These are phyloP conservation scores for Cyberlindnera nakhonratchasimensis DNA, from an alignment of 805 yeast genomes.

Conservation along the genomic window DNA sequence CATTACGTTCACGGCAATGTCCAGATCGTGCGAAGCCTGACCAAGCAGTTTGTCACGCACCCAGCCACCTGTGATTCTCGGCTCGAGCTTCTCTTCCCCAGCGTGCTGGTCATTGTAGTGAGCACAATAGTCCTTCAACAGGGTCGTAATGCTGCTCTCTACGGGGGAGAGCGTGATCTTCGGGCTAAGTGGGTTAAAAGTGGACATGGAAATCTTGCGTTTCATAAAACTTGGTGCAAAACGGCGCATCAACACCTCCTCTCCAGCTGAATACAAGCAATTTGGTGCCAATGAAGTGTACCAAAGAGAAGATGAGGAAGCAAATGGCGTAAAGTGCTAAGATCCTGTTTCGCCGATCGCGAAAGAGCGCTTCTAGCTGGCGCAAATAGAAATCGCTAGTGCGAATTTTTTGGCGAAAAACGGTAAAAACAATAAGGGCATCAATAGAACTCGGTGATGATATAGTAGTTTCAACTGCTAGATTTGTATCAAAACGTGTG, in stretches of 20 bases:
- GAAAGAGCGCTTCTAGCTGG: no score
- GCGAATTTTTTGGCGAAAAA: neutral
- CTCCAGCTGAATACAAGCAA: no score
- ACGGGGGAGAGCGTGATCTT: slow-evolving; percentile 36
- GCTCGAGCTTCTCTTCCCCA: slow-evolving; percentile 35
- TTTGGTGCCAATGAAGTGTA: no score
- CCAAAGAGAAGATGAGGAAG: no score
- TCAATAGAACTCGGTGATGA: no score
- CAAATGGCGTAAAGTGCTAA: neutral
- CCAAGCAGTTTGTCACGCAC: slow-evolving; percentile 92
- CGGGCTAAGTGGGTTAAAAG: slow-evolving; percentile 14
- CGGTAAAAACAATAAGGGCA: neutral
- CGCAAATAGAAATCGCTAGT: no score
- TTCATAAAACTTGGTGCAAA: slow-evolving; percentile 7
- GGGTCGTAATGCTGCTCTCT: slow-evolving; percentile 38
- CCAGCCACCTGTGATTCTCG: slow-evolving; percentile 97
- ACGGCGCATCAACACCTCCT: slow-evolving; percentile 2
- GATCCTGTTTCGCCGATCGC: no score
- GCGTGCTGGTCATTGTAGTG: slow-evolving; percentile 5
- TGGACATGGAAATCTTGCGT: slow-evolving; percentile 15
- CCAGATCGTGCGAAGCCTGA: slow-evolving; percentile 77
- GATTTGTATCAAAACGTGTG: neutral
- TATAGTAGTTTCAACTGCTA: no score
- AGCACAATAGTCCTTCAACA: slow-evolving; percentile 39
- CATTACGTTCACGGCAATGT: slow-evolving; percentile 80